Base-by-base conservation (phyloP, 148 eudicot species). In the Diospyros kaki region DNA sequence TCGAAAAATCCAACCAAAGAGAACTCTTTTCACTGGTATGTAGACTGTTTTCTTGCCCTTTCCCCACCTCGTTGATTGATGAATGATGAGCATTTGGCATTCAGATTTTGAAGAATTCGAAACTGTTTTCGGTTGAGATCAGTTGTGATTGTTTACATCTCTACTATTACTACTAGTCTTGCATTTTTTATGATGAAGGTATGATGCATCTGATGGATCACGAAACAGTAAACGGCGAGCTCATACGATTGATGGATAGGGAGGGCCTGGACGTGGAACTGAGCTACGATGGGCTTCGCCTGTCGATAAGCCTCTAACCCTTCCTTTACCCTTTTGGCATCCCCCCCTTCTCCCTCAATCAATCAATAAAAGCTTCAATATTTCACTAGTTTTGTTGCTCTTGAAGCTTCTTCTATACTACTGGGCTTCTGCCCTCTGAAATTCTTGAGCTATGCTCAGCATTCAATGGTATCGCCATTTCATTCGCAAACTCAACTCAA, bases 171-270 rank as follows among this genome's bases (percentile, higher is more conserved):
- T 67, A 71, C 9, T 64, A 46, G 51, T 73, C 58, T 77, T 71
- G 62, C 73, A 55, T 41, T 72, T 59, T 46, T 42, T 72, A 45
- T 28, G 28, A 28, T 28, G 28, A 84, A 95, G 98, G 98, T 45
- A 95, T 95, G 99, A 95, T 93, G 98, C 98, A 93, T 81, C 78
- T 88, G 65, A 93, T 93, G 97, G 99, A 95, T 83, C 99, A 94
- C 45, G 97, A 91, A 43, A 87, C 82, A 82, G 91, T 87, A 53
- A 94, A 82, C 68, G 82, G 76, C 58, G 81, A 83, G 71, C 88
- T 93, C 50, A 13, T 68, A 58, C 83, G 82, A 68, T 82, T 93
- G 84, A 92, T 72, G 87, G 93, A 92, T 43, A 78, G 81, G 0
- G 99, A 93, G 71, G 97, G 94, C 45, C 85, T 95, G 41, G 93